Conservation (phyloP, 2,329 filamentous ascomycete genomes). For the Stylonectria norvegica region DNA sequence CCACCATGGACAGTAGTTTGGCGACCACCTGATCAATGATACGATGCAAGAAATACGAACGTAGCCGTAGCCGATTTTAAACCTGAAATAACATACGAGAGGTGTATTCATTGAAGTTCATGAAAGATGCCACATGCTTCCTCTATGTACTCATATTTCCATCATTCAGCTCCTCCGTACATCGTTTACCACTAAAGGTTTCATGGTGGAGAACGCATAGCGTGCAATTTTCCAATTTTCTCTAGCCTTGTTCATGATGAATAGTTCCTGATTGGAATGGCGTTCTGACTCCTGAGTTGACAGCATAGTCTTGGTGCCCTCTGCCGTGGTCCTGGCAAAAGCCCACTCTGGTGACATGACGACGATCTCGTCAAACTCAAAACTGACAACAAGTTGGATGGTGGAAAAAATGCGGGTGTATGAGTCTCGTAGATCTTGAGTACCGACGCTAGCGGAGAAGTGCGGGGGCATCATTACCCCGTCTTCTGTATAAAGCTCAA, state of each 20-base stretch:
- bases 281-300: conserved; percentile 12
- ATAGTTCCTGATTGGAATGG: conserved; percentile 20
- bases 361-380: conserved; percentile 15
- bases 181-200: conserved; percentile 16
- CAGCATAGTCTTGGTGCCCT: conserved; percentile 20
- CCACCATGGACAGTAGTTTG: no score
- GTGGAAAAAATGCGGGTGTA: conserved; percentile 18
- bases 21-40: no score
- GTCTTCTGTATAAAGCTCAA: conserved; percentile 20
- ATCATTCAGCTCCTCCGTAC: conserved; percentile 4
- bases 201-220: conserved; percentile 23
- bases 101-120: no score
- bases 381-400: conserved; percentile 14
- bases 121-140: no score
- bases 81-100: no score
- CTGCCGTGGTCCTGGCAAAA: conserved; percentile 19
- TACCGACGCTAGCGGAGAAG: conserved; percentile 16
- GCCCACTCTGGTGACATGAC: conserved; percentile 19
- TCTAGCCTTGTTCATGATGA: conserved; percentile 16
- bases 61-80: no score
- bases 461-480: conserved; percentile 25
- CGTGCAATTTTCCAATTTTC: conserved; percentile 20
- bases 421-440: conserved; percentile 12
- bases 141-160: no score
- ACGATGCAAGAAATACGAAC: no score